phyloP scores from a whole-genome alignment of 495 filamentous ascomycete species.

The Pyrenula massariospora region DNA sequence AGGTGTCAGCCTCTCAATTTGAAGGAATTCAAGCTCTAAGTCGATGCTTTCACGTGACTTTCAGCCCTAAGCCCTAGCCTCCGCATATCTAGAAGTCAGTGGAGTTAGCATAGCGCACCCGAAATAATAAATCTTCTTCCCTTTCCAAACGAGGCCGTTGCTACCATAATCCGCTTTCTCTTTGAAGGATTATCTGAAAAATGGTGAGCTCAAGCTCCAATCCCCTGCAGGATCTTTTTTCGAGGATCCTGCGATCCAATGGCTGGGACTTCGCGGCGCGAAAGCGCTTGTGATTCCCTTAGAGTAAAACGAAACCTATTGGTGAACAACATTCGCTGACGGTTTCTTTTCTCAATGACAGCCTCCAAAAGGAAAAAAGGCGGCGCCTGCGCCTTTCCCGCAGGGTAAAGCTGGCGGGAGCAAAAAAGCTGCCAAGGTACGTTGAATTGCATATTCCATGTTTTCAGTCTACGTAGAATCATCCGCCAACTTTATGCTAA shows the following conservation, averaged over 20 bases:
- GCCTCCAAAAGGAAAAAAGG: constrained; percentile 97
- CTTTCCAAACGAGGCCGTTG: too few species aligned
- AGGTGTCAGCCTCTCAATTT: too few species aligned
- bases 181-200: too few species aligned
- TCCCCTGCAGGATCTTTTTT: neutral
- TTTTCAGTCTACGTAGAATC: too few species aligned
- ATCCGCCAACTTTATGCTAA: constrained; percentile 16
- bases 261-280: neutral
- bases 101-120: too few species aligned
- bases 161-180: too few species aligned
- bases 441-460: constrained; percentile 18
- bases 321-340: constrained; percentile 82
- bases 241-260: neutral
- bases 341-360: constrained; percentile 99
- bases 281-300: constrained; percentile 52
- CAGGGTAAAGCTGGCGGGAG: constrained; percentile 74
- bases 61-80: neutral
- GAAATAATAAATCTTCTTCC: too few species aligned
- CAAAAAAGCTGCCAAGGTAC: constrained; percentile 94
- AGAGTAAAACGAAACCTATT: constrained; percentile 81
- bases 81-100: too few species aligned
- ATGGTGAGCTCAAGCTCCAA: neutral
- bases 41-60: neutral
- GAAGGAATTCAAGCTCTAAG: too few species aligned
- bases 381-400: constrained; percentile 91